These are phyloP conservation scores for Setaria italica DNA, from an alignment of 202 grass and related monocot species.

Conservation along the genomic window DNA sequence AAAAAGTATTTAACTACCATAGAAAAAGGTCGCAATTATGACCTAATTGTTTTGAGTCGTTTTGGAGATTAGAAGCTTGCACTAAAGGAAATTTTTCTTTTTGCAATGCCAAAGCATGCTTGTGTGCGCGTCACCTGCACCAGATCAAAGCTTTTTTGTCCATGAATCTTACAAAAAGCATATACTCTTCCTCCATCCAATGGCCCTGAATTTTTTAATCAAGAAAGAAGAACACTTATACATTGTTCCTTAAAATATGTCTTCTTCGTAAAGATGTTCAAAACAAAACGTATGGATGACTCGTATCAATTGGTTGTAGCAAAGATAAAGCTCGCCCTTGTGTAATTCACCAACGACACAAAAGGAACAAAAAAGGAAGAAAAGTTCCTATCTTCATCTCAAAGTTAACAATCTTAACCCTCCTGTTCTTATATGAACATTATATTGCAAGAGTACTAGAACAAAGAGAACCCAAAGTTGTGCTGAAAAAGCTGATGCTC, in stretches of 20 bases:
- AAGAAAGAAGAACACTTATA: not conserved
- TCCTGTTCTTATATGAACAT: not conserved
- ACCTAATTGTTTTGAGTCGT: not conserved
- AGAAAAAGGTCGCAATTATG: conserved; percentile 25
- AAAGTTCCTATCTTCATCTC: not conserved
- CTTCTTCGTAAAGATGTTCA: not conserved
- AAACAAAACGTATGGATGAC: not conserved
- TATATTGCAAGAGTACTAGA: not conserved
- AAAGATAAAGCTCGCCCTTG: not conserved
- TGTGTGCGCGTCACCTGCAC: not conserved
- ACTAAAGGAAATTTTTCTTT: not conserved
- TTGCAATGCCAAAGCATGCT: not conserved
- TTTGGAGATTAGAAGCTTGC: not conserved
- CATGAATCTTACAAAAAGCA: conserved; percentile 14
- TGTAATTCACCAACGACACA: not conserved
- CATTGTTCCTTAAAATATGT: not conserved
- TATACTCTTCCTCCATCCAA: not conserved
- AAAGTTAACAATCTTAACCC: not conserved
- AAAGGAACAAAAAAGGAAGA: not conserved
- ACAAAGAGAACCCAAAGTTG: not conserved
- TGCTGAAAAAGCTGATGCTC: not conserved
- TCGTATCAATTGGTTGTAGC: not conserved
- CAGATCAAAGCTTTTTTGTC: not conserved
- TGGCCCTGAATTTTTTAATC: not conserved
- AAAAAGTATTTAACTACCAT: not conserved